These are phyloP conservation scores for Cercophora scortea DNA, from an alignment of 495 filamentous ascomycete species.

Conservation along the genomic window DNA sequence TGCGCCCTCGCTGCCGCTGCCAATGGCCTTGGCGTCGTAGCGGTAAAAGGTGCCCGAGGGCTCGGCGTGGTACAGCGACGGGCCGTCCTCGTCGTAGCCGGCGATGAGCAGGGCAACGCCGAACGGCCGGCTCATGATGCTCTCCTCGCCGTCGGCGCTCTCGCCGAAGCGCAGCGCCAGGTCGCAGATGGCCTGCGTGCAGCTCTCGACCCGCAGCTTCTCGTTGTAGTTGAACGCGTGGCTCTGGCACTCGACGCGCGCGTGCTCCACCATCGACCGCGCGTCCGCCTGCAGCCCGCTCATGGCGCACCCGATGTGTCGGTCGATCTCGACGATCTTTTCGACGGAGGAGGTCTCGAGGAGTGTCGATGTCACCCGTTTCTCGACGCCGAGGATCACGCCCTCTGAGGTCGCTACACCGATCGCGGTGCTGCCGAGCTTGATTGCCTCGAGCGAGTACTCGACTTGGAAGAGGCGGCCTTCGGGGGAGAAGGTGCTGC, in stretches of 20 bases:
- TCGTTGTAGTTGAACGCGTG: constrained; percentile 97
- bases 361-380: constrained; percentile 94
- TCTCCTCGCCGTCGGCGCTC: constrained; percentile 95
- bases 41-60: constrained; percentile 97
- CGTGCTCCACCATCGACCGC: constrained; percentile 93
- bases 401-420: constrained; percentile 90
- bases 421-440: constrained; percentile 96
- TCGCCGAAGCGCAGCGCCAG: constrained; percentile 93
- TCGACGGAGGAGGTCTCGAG: constrained; percentile 96
- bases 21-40: constrained; percentile 98
- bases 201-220: constrained; percentile 87
- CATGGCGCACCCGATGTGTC: constrained; percentile 98
- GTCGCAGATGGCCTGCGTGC: constrained; percentile 97
- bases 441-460: constrained; percentile 99
- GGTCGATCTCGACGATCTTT: constrained; percentile 99
- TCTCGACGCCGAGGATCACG: constrained; percentile 95
- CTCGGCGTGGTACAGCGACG: constrained; percentile 95
- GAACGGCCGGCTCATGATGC: constrained; percentile 94
- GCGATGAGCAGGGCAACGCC: constrained; percentile 95
- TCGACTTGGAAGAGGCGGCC: constrained; percentile 99
- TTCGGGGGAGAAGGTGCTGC: constrained; percentile 98
- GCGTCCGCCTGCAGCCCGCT: constrained; percentile 94
- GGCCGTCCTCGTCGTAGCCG: constrained; percentile 94
- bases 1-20: constrained; percentile 90
- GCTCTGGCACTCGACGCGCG: constrained; percentile 92